Evolutionary conservation across 2,329 filamentous ascomycete genomes (phyloP), one percentile per base, ranked within the genome.

Genomic region (Chaetomiaceae sp.): DNA sequence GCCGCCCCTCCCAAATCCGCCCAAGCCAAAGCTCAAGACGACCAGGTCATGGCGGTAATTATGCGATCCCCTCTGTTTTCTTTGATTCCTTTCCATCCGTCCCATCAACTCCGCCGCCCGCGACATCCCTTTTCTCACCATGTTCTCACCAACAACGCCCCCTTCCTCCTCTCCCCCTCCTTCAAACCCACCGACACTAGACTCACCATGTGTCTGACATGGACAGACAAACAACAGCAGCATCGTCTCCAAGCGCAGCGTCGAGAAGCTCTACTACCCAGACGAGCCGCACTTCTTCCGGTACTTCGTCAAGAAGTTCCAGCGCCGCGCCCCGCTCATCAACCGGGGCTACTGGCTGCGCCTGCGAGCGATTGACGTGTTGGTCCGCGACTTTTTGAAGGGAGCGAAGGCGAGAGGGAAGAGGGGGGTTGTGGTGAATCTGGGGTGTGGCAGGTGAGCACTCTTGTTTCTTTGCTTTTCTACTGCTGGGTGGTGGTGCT

Each of bases 211-310:
- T n/a, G n/a, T n/a, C n/a, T n/a, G n/a, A n/a, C n/a, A n/a, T n/a
- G n/a, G n/a, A n/a, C 63, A 88, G 82, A 96, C 91, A 54, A 96
- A 96, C 68, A 91, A 85, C 67, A 92, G 88, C 70, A 95, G 89
- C 65, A 96, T 96, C 61, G 86, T 91, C 15, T 96, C 91, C 14
- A 96, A 96, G 68, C 78, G 91, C 61, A 94, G 90, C 63, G 91
- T 96, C n/a, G 91, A 96, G 66, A 85, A 85, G 62, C 75, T 95
- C 14, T 96, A 96, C 69, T 86, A 88, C 65, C 78, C 86, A 15
- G 64, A 82, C 57, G 84, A 95, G 64, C 82, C 87, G 25, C 88
- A 95, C 67, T 95, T 89, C 73, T 92, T 94, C 62, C 85, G 88
- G 43, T 86, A 89, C 66, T 96, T 96, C 69, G 89, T 95, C 31